Percentiles rank a stretch among this genome's conserved stretches.
Conservation (phyloP, 1,284 basidiomycete genomes). For the Leccinum subrobustum region DNA sequence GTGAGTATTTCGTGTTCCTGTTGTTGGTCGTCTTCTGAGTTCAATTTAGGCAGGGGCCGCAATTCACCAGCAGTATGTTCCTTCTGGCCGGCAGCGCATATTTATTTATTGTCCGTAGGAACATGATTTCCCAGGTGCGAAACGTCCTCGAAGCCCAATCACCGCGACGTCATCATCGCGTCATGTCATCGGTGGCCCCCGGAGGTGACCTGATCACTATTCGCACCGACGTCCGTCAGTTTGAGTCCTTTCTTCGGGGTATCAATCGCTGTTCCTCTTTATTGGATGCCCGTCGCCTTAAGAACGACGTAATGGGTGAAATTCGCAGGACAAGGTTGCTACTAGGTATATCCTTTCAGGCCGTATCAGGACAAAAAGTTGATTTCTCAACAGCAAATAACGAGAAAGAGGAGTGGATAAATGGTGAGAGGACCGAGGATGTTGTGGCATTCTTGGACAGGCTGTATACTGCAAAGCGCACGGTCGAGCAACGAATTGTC, state of each 20-base stretch:
- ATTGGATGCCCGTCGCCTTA: slow-evolving; percentile 84
- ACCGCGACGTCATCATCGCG: slow-evolving; percentile 48
- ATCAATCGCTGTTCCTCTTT: slow-evolving; percentile 81
- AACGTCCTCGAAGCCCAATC: slow-evolving; percentile 80
- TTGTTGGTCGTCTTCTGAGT: slow-evolving; percentile 4
- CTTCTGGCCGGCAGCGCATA: neutral
- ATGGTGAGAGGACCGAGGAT: slow-evolving; percentile 78
- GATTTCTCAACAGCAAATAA: slow-evolving; percentile 59
- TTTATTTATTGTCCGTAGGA: slow-evolving; percentile 42
- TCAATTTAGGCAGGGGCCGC: slow-evolving; percentile 73
- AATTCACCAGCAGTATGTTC: slow-evolving; percentile 84
- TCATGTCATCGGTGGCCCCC: slow-evolving; percentile 38
- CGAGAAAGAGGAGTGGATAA: slow-evolving; percentile 82
- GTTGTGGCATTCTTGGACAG: slow-evolving; percentile 86
- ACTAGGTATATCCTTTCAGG: slow-evolving; percentile 47
- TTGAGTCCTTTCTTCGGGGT: slow-evolving; percentile 86
- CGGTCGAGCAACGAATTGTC: slow-evolving; percentile 82
- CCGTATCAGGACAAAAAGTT: slow-evolving; percentile 3
- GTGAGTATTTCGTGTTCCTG: slow-evolving; percentile 44
- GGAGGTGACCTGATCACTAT: slow-evolving; percentile 72
- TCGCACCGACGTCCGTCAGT: slow-evolving; percentile 75
- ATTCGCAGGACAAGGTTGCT: slow-evolving; percentile 74
- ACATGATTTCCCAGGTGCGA: slow-evolving; percentile 80
- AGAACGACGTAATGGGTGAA: slow-evolving; percentile 88
- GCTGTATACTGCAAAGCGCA: slow-evolving; percentile 83